phyloP scores from a whole-genome alignment of 352 stramenopile species.

The Phytopythium ostracodes region DNA sequence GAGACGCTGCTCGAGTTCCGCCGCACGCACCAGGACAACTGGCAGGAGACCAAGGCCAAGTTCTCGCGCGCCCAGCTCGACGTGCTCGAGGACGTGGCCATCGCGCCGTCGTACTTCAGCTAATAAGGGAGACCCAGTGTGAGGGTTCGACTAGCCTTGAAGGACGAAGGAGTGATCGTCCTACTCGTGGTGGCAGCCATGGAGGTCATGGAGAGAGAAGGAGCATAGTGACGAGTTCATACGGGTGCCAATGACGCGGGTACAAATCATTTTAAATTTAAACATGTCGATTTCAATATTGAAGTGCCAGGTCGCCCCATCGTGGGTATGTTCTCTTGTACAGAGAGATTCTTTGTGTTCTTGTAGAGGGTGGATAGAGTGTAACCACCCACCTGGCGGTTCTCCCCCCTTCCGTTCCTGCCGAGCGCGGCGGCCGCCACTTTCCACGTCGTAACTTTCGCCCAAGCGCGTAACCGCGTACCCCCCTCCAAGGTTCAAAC shows the following conservation, averaged over 20 bases:
- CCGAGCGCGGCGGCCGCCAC: background rate
- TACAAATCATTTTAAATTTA: no score
- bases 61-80: slow-evolving; percentile 53
- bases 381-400: slow-evolving; percentile 14
- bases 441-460: slow-evolving; percentile 2
- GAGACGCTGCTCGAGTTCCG: slow-evolving; percentile 82
- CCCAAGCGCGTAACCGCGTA: slow-evolving; percentile 10
- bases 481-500: slow-evolving; percentile 1
- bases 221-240: no score
- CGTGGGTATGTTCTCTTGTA: slow-evolving; percentile 8
- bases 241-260: no score
- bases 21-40: slow-evolving; percentile 82
- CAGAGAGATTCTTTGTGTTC: slow-evolving; percentile 2
- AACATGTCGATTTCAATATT: background rate
- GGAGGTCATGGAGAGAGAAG: no score
- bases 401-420: background rate
- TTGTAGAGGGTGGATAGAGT: slow-evolving; percentile 17
- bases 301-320: background rate
- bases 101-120: slow-evolving; percentile 72
- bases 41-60: slow-evolving; percentile 62
- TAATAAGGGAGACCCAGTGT: background rate
- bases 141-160: no score
- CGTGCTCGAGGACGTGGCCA: slow-evolving; percentile 54
- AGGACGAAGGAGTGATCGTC: no score
- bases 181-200: no score